Evolutionary conservation across 495 filamentous ascomycete genomes (phyloP).

Genomic region (Aspergillus avenaceus): DNA sequence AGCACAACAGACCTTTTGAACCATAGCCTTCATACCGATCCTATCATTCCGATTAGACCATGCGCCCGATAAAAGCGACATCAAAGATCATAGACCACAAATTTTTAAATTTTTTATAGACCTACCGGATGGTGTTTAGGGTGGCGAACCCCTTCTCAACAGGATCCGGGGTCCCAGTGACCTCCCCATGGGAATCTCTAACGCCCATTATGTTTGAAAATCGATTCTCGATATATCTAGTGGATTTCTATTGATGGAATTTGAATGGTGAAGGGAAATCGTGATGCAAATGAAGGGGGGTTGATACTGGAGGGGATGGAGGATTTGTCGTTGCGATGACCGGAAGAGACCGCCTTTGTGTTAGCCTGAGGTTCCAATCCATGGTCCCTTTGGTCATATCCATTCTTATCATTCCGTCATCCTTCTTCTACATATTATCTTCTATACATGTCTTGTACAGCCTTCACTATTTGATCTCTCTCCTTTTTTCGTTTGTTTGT

Average conservation of each 20-base stretch:
- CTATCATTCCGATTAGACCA: constrained; percentile 46
- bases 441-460: too few relatives aligned
- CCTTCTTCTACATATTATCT: too few relatives aligned
- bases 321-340: constrained; percentile 10
- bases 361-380: background rate
- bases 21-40: constrained; percentile 68
- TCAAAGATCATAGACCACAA: constrained; percentile 1
- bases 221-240: constrained; percentile 4
- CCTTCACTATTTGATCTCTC: too few relatives aligned
- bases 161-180: constrained; percentile 53
- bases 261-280: constrained; percentile 17
- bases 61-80: constrained; percentile 40
- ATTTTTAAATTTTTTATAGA: constrained; percentile 10
- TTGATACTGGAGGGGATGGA: constrained; percentile 19
- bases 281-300: constrained; percentile 22
- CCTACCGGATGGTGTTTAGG: constrained; percentile 69
- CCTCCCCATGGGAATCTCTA: constrained; percentile 46
- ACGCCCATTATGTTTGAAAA: constrained; percentile 36
- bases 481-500: too few relatives aligned
- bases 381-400: too few relatives aligned
- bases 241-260: constrained; percentile 19
- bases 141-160: constrained; percentile 78
- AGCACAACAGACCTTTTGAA: constrained; percentile 57
- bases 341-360: constrained; percentile 21
- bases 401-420: too few relatives aligned